Percentiles rank a stretch among this genome's conserved stretches.
Conservation (phyloP, 768 basidiomycete species). For the Pleurotus salmoneostramineus region DNA sequence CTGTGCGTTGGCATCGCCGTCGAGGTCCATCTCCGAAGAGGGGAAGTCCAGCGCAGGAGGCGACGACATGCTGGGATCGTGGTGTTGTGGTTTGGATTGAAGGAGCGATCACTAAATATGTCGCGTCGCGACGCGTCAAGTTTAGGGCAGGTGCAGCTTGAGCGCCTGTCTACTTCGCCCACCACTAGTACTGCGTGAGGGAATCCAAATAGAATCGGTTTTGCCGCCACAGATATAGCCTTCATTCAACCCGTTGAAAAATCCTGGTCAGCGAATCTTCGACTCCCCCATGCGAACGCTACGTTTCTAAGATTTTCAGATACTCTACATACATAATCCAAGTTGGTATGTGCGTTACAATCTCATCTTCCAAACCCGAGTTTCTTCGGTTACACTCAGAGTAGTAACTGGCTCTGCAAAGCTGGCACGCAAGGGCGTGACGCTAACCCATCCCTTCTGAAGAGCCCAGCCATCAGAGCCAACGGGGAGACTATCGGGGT, state of each 20-base stretch:
- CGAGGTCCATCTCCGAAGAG: constrained; percentile 57
- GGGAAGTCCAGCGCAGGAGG: constrained; percentile 64
- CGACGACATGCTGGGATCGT: constrained; percentile 46
- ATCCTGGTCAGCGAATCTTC: too few species aligned
- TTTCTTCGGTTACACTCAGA: constrained; percentile 21
- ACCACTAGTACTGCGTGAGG: too few species aligned
- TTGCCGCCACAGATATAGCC: too few species aligned
- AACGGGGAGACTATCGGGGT: constrained; percentile 52
- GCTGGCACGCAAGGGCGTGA: constrained; percentile 73
- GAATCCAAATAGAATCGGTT: too few species aligned
- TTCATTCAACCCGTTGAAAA: too few species aligned
- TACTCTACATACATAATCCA: background rate
- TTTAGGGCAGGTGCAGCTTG: too few species aligned
- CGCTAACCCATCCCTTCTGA: constrained; percentile 61
- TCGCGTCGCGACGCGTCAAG: too few species aligned
- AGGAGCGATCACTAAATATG: too few species aligned
- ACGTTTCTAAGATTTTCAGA: too few species aligned
- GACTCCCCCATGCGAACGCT: too few species aligned
- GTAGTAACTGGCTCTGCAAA: constrained; percentile 60
- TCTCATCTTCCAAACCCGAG: constrained; percentile 53
- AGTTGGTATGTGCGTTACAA: constrained; percentile 30
- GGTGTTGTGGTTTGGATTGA: too few species aligned
- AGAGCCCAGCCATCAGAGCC: constrained; percentile 86
- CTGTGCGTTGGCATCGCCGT: constrained; percentile 28
- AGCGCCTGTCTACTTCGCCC: too few species aligned